phyloP scores from a whole-genome alignment of 2,329 filamentous ascomycete species.

The Trichoderma breve region DNA sequence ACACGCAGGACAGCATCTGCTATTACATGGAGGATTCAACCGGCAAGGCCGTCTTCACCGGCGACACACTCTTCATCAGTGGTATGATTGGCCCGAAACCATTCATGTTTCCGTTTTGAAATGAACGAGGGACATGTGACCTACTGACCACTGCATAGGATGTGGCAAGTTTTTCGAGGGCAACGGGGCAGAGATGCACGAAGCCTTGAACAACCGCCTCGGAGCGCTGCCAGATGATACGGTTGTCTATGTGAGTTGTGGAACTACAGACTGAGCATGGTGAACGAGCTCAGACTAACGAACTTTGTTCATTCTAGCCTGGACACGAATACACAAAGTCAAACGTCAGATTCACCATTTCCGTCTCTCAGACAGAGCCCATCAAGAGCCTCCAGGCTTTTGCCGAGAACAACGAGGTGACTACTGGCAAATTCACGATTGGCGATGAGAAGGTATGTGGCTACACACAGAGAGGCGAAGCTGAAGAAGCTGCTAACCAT shows the following conservation, averaged over 20 bases:
- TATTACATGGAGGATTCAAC: conserved; percentile 82
- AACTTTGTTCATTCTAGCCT: conserved; percentile 51
- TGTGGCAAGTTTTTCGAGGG: conserved; percentile 98
- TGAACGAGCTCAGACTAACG: not conserved
- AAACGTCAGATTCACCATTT: conserved; percentile 84
- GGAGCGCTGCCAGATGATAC: conserved; percentile 83
- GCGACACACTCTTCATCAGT: conserved; percentile 93
- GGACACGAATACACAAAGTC: conserved; percentile 98
- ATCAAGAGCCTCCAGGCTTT: conserved; percentile 76
- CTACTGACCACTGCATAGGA: conserved; percentile 42
- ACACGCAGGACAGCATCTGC: conserved; percentile 98
- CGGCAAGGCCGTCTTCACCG: conserved; percentile 81
- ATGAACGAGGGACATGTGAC: not conserved
- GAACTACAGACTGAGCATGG: too few relatives aligned
- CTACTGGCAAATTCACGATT: conserved; percentile 94
- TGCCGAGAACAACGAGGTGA: conserved; percentile 77
- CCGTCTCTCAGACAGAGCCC: conserved; percentile 70
- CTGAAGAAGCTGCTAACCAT: not conserved
- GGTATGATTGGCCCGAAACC: conserved; percentile 46
- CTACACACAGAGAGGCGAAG: not conserved
- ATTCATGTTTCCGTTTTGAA: not conserved
- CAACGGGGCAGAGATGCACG: conserved; percentile 85
- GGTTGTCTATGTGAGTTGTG: conserved; percentile 75
- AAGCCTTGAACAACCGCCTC: conserved; percentile 82
- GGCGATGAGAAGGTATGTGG: conserved; percentile 82